Conservation (phyloP, 257 asterid genomes). For the Rehmannia glutinosa region DNA sequence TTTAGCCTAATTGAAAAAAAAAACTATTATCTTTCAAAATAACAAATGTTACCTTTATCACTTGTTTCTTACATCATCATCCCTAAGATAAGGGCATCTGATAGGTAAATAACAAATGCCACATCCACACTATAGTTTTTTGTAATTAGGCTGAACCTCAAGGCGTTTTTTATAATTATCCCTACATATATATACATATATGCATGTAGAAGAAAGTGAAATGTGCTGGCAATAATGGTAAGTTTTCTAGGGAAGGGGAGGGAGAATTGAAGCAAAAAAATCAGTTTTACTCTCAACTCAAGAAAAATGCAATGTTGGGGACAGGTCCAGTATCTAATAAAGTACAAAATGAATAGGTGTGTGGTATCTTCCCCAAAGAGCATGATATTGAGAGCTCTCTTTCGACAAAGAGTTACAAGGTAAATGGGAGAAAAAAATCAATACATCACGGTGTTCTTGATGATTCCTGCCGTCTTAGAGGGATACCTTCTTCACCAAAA, state of each 20-base stretch:
- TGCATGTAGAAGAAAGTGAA: background rate
- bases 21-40: too few species aligned
- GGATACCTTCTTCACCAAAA: constrained; percentile 75
- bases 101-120: too few species aligned
- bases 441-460: constrained; percentile 39
- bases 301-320: constrained; percentile 7
- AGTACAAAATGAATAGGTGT: constrained; percentile 36
- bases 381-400: constrained; percentile 12
- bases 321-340: constrained; percentile 19
- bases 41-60: too few species aligned
- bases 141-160: too few species aligned
- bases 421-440: background rate
- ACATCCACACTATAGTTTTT: too few species aligned
- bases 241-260: background rate
- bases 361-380: constrained; percentile 30
- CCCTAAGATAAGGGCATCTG: too few species aligned
- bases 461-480: constrained; percentile 72
- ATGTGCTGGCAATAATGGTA: background rate
- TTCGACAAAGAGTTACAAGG: constrained; percentile 22
- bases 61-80: too few species aligned
- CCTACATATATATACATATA: too few species aligned
- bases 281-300: background rate
- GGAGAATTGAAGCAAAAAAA: background rate
- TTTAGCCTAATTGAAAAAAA: too few species aligned
- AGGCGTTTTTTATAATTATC: too few species aligned